A percentile compares a stretch with the other conserved stretches of the same genome.
phyloP scores from a whole-genome alignment of 352 stramenopile species.

The Phytophthora constricta region DNA sequence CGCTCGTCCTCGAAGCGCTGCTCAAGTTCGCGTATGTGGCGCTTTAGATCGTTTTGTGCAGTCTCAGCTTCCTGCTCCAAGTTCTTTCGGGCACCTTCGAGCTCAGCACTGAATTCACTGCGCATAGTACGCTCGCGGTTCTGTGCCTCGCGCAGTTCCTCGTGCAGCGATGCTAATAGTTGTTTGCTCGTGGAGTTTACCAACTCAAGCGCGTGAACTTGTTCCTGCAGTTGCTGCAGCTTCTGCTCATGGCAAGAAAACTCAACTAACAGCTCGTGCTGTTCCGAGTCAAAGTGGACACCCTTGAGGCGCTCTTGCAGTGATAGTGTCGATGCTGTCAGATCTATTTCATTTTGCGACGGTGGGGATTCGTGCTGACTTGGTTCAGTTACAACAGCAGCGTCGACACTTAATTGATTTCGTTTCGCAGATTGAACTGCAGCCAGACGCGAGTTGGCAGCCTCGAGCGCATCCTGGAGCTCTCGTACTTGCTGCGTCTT shows the following conservation, averaged over 20 bases:
- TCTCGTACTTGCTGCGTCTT: conserved; percentile 41
- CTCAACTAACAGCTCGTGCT: conserved; percentile 48
- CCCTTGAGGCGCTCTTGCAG: conserved; percentile 20
- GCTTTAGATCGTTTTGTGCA: conserved; percentile 28
- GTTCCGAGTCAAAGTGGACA: conserved; percentile 20
- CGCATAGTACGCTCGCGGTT: conserved; percentile 31
- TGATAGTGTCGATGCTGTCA: neutral
- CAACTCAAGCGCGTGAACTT: conserved; percentile 40
- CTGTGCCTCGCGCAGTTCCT: conserved; percentile 36
- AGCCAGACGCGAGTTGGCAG: conserved; percentile 10
- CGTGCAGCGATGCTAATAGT: conserved; percentile 36
- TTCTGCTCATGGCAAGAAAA: conserved; percentile 51
- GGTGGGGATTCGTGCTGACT: neutral
- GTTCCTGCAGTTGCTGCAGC: conserved; percentile 45
- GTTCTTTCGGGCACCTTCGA: conserved; percentile 27
- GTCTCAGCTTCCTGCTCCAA: conserved; percentile 21
- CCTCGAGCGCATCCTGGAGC: conserved; percentile 20
- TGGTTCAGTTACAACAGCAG: neutral
- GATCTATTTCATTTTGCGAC: conserved; percentile 1
- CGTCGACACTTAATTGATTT: neutral
- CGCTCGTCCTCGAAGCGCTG: conserved; percentile 31
- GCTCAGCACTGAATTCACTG: conserved; percentile 29
- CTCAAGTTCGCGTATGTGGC: conserved; percentile 32
- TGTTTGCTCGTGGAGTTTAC: conserved; percentile 36
- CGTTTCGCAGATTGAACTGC: neutral